phyloP scores from a whole-genome alignment of 805 yeast genomes.

The Wickerhamomyces pijperi region DNA sequence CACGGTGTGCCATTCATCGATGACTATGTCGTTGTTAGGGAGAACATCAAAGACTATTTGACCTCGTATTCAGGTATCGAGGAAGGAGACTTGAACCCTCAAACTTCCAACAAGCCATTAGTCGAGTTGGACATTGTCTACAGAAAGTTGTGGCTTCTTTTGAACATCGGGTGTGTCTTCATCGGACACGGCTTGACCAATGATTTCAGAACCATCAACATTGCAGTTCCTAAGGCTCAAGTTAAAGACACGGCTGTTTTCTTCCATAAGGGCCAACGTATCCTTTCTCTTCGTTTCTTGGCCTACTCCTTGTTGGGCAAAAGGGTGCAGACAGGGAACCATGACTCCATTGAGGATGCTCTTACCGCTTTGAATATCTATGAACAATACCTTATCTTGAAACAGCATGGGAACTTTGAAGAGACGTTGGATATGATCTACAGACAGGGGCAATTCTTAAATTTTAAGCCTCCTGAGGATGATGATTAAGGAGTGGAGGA shows the following conservation, averaged over 20 bases:
- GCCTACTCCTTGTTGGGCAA: constrained; percentile 68
- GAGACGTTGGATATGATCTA: constrained; percentile 55
- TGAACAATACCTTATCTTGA: constrained; percentile 56
- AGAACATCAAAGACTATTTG: constrained; percentile 69
- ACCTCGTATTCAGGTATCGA: constrained; percentile 92
- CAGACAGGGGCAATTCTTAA: constrained; percentile 39
- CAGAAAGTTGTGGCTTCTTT: constrained; percentile 77
- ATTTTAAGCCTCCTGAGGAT: constrained; percentile 18
- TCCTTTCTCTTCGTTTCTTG: constrained; percentile 73
- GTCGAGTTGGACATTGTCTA: constrained; percentile 79
- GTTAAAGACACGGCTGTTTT: constrained; percentile 83
- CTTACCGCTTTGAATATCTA: constrained; percentile 72
- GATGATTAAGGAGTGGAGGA: not conserved
- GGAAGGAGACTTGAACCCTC: constrained; percentile 78
- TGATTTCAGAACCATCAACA: constrained; percentile 88
- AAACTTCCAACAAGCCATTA: constrained; percentile 49
- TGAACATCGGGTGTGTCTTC: constrained; percentile 83
- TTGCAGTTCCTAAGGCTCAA: constrained; percentile 76
- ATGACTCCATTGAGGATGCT: constrained; percentile 97
- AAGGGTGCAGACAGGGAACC: constrained; percentile 84
- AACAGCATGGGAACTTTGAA: constrained; percentile 48
- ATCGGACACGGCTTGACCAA: constrained; percentile 90
- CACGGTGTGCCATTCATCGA: constrained; percentile 80
- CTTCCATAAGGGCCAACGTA: constrained; percentile 68
- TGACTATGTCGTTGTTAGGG: constrained; percentile 74